A percentile compares a stretch with the other conserved stretches of the same genome.
These are phyloP conservation scores for Candida sphagnicola DNA, from an alignment of 805 yeast species.

Conservation along the genomic window DNA sequence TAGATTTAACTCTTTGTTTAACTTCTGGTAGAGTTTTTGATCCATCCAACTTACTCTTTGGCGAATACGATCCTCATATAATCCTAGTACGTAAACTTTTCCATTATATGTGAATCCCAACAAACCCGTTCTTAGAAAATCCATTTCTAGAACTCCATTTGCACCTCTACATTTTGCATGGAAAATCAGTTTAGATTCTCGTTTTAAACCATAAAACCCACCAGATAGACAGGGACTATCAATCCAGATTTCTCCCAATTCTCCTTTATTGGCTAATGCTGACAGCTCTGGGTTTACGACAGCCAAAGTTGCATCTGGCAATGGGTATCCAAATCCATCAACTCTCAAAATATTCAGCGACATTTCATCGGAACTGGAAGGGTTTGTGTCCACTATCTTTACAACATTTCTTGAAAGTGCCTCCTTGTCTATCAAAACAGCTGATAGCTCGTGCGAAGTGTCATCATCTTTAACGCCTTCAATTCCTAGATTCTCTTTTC, in stretches of 20 bases:
- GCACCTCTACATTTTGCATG: constrained; percentile 78
- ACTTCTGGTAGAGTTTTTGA: constrained; percentile 32
- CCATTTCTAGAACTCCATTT: constrained; percentile 65
- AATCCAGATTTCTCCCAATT: constrained; percentile 97
- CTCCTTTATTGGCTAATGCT: constrained; percentile 65
- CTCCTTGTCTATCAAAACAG: constrained; percentile 67
- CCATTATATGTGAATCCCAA: constrained; percentile 88
- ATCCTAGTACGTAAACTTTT: constrained; percentile 80
- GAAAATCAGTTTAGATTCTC: constrained; percentile 66
- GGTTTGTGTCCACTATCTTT: constrained; percentile 57
- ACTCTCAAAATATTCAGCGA: constrained; percentile 51
- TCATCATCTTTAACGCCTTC: constrained; percentile 33
- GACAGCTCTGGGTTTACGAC: constrained; percentile 92
- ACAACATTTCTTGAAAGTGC: constrained; percentile 71
- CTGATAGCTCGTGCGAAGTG: constrained; percentile 45
- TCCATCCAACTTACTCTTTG: constrained; percentile 71
- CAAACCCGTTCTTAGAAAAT: constrained; percentile 84
- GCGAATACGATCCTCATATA: constrained; percentile 86
- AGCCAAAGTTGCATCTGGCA: constrained; percentile 92
- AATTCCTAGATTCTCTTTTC: constrained; percentile 52
- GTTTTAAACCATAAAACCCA: constrained; percentile 75
- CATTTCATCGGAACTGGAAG: constrained; percentile 45
- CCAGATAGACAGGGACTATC: constrained; percentile 89
- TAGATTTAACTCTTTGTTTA: constrained; percentile 27
- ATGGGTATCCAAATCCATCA: constrained; percentile 90